Base-by-base conservation (phyloP, 2,329 filamentous ascomycete genomes). In the Shiraia sp. region DNA sequence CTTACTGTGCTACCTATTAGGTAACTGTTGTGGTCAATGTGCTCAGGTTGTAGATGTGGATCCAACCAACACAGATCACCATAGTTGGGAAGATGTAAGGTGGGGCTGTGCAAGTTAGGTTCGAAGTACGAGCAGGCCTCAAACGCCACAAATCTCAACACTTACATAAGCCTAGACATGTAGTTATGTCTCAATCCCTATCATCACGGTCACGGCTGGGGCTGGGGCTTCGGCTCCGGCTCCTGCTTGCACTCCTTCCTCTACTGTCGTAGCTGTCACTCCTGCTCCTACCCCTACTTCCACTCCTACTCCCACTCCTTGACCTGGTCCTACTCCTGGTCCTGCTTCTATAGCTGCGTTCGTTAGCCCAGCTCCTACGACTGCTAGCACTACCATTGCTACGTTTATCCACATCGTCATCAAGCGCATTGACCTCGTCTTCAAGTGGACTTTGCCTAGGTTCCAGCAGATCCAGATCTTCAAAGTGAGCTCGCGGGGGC, bases 401-500 rank as follows among this genome's bases (percentile, higher is more conserved):
- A 6, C 32, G 32, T 24, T 32, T 42, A n/a, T 55, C 50, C 27
- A 49, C 33, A 1, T 59, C 53, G 10, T 54, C 51, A 22, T 61
- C 55, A 22, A 61, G 63, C 50, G 84, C 84, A 53, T 92, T 88
- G 40, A 92, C 76, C 56, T 78, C 75, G 54, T 90, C 89, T 1
- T 87, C 89, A 45, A 97, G 69, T 25, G 90, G 84, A 69, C 91
- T 96, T 25, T 89, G 80, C 52, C 92, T 80, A 35, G 90, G 87
- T 63, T 96, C 92, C 61, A 99, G 63, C 59, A 91, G 71, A 53
- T 95, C 93, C 66, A 95, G 65, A 67, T 99, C 93, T 73, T 99
- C 93, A 51, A 99, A 67, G 36, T 88, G 79, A 52, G 87, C 83
- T 56, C 93, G 78, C 45, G 83, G 83, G 3, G 91, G 88, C 78